Evolutionary conservation across 139 green algal genomes (phyloP), one percentile per base, ranked within the genome.

Genomic region (Chlorella sp.): DNA sequence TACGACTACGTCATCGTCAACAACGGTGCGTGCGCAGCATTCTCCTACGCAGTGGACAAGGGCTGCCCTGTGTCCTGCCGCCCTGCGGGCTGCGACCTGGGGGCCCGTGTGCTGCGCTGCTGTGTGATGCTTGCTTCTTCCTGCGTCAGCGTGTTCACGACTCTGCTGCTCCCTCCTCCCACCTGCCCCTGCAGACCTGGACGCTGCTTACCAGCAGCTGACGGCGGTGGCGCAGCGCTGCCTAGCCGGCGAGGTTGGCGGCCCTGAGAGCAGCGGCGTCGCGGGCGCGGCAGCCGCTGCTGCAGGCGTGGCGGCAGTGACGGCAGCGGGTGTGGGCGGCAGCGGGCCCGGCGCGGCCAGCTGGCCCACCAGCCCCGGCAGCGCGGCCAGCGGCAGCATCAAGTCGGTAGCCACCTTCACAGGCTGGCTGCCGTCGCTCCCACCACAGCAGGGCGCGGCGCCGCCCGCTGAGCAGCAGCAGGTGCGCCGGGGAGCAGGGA

Each of bases 1-100:
- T 97, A 96, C 80, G 87, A 97, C 82, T 88, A 90, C 54, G 85
- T 93, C 3, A 80, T 98, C 26, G 89, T 95, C 34, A 98, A 98
- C 51, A 60, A 60, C 16, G 51, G 51, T 60, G 51, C 81, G 51
- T 24, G n/a, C n/a, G n/a, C n/a, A n/a, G n/a, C n/a, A n/a, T n/a
- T n/a, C n/a, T n/a, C n/a, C n/a, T n/a, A n/a, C n/a, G n/a, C n/a
- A n/a, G n/a, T n/a, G n/a, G n/a, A n/a, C n/a, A n/a, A n/a, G n/a
- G n/a, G n/a, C n/a, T n/a, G n/a, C n/a, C n/a, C n/a, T n/a, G n/a
- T n/a, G n/a, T n/a, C n/a, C n/a, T n/a, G n/a, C n/a, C n/a, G n/a
- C n/a, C n/a, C n/a, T n/a, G n/a, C n/a, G n/a, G n/a, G n/a, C n/a
- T n/a, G n/a, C n/a, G n/a, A n/a, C n/a, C n/a, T n/a, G n/a, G n/a